These are phyloP conservation scores for Corniculantispora saksenae DNA, from an alignment of 2,329 filamentous ascomycete species.

Conservation along the genomic window DNA sequence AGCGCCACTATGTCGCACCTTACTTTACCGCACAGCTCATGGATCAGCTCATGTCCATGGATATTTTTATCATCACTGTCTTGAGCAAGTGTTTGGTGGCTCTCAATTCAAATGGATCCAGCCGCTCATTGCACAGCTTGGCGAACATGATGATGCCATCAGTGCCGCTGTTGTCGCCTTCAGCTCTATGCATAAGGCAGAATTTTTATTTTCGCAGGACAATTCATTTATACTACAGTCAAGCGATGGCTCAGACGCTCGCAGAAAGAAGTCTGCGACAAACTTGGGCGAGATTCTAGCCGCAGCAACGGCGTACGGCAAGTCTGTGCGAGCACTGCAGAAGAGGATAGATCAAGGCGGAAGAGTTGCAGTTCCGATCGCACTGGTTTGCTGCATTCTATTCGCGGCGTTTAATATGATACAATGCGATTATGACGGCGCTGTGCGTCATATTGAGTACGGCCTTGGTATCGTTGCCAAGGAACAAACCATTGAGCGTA, in stretches of 20 bases:
- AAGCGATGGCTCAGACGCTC: background rate
- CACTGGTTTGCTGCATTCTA: background rate
- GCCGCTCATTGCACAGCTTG: background rate
- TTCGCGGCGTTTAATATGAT: background rate
- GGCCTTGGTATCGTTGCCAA: slow-evolving; percentile 63
- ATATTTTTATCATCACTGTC: background rate
- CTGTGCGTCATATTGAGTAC: slow-evolving; percentile 44
- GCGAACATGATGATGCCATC: background rate
- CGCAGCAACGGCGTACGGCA: background rate
- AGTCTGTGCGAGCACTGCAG: background rate
- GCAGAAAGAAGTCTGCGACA: background rate
- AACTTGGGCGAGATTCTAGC: background rate
- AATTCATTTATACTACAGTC: background rate
- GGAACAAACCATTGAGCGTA: background rate
- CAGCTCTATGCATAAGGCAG: background rate
- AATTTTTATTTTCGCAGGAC: background rate
- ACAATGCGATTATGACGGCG: background rate
- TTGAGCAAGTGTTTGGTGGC: background rate
- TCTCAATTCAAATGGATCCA: background rate
- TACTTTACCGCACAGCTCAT: background rate
- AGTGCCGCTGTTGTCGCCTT: background rate
- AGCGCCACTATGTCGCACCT: background rate
- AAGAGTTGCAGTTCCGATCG: background rate
- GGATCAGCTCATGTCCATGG: background rate
- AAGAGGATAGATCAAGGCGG: background rate